A percentile compares a stretch with the other conserved stretches of the same genome.
Conservation (phyloP, 768 basidiomycete genomes). For the Gautieria morchelliformis region DNA sequence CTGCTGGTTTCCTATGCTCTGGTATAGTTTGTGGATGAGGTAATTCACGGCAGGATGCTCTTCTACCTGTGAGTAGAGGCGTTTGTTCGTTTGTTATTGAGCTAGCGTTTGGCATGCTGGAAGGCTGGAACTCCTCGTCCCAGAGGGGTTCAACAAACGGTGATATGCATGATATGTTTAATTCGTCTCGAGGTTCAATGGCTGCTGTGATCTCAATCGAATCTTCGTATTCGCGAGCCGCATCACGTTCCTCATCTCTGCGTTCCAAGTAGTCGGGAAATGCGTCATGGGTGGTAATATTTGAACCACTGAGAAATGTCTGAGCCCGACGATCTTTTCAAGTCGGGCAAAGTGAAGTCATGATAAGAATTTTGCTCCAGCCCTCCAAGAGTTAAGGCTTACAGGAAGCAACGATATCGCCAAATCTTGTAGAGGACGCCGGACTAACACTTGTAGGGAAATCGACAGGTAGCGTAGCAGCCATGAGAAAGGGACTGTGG, state of each 20-base stretch:
- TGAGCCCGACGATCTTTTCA: constrained; percentile 56
- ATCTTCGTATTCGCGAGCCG: not conserved
- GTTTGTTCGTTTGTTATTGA: not conserved
- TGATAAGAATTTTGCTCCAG: not conserved
- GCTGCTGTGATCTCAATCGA: not conserved
- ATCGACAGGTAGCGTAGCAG: no score
- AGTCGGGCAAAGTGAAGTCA: not conserved
- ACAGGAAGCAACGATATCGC: constrained; percentile 43
- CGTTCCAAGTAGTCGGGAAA: constrained; percentile 3
- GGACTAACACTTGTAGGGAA: no score
- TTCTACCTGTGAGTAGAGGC: not conserved
- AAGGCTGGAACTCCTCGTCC: not conserved
- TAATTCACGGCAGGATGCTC: not conserved
- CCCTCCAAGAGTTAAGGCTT: constrained; percentile 14
- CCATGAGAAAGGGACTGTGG: no score
- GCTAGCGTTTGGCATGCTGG: not conserved
- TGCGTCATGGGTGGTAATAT: constrained; percentile 31
- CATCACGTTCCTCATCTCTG: not conserved
- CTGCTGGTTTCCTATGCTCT: not conserved
- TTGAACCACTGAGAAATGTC: constrained; percentile 51
- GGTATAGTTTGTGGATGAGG: not conserved
- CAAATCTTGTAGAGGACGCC: no score
- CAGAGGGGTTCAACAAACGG: constrained; percentile 1
- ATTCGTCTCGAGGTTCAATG: not conserved
- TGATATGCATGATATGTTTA: not conserved